Evolutionary conservation across 257 asterid genomes (phyloP).

Genomic region (Voacanga thouarsii): DNA sequence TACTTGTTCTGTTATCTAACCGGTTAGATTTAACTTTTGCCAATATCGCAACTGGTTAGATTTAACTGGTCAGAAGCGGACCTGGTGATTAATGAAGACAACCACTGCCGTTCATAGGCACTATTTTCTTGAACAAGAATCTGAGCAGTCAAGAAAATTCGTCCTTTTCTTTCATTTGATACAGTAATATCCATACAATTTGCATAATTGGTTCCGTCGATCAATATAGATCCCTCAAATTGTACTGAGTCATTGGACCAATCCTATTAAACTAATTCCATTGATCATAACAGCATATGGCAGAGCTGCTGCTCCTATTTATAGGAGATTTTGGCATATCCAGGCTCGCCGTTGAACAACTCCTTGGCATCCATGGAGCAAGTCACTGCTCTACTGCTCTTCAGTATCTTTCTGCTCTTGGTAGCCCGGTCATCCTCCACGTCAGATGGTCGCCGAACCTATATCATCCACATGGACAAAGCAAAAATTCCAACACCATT

Average conservation of each 20-base stretch:
- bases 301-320: not conserved
- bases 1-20: not conserved
- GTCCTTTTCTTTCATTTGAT: not conserved
- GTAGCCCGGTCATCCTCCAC: not conserved
- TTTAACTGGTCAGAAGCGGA: too few relatives aligned
- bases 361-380: slow-evolving; percentile 1
- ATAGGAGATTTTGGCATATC: not conserved
- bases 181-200: not conserved
- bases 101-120: not conserved
- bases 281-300: not conserved
- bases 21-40: not conserved
- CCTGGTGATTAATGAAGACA: not conserved
- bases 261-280: not conserved
- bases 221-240: not conserved
- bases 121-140: not conserved
- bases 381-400: slow-evolving; percentile 4
- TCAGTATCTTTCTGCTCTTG: not conserved
- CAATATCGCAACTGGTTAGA: too few relatives aligned
- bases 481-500: slow-evolving; percentile 62
- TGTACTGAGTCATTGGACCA: not conserved
- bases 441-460: slow-evolving; percentile 19
- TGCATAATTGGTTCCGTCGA: not conserved
- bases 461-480: slow-evolving; percentile 62
- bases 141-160: not conserved
- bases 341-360: not conserved